A percentile compares a stretch with the other conserved stretches of the same genome.
These are phyloP conservation scores for Hygrocybe coccinea DNA, from an alignment of 768 basidiomycete species.

Conservation along the genomic window DNA sequence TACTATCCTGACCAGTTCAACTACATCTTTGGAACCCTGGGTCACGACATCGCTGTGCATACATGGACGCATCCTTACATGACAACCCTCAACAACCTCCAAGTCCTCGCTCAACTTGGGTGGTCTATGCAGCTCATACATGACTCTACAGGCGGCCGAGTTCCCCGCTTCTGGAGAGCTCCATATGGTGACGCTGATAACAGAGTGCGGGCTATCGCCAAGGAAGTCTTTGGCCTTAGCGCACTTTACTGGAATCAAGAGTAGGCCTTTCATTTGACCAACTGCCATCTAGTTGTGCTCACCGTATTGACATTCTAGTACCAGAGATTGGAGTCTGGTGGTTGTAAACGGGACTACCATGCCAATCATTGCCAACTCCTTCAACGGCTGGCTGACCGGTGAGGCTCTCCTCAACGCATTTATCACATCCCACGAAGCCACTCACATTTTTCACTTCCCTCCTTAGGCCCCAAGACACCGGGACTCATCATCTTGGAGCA, in stretches of 20 bases:
- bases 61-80: constrained; percentile 77
- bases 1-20: constrained; percentile 51
- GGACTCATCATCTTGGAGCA: constrained; percentile 85
- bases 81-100: constrained; percentile 67
- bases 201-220: constrained; percentile 80
- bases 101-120: constrained; percentile 59
- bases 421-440: background rate
- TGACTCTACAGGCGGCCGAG: constrained; percentile 72
- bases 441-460: background rate
- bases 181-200: constrained; percentile 83
- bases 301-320: constrained; percentile 36
- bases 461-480: constrained; percentile 58
- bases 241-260: constrained; percentile 93
- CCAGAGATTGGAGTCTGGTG: constrained; percentile 69
- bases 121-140: constrained; percentile 52
- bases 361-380: constrained; percentile 40
- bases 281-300: background rate
- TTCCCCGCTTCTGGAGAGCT: constrained; percentile 77
- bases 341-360: constrained; percentile 40
- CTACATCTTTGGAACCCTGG: constrained; percentile 41
- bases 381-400: constrained; percentile 59
- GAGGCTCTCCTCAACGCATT: constrained; percentile 10
- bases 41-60: constrained; percentile 49
- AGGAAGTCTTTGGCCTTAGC: constrained; percentile 72
- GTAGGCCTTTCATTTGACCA: constrained; percentile 40